phyloP scores from a whole-genome alignment of 2,329 filamentous ascomycete genomes.

The Dactylellina drechsleri region DNA sequence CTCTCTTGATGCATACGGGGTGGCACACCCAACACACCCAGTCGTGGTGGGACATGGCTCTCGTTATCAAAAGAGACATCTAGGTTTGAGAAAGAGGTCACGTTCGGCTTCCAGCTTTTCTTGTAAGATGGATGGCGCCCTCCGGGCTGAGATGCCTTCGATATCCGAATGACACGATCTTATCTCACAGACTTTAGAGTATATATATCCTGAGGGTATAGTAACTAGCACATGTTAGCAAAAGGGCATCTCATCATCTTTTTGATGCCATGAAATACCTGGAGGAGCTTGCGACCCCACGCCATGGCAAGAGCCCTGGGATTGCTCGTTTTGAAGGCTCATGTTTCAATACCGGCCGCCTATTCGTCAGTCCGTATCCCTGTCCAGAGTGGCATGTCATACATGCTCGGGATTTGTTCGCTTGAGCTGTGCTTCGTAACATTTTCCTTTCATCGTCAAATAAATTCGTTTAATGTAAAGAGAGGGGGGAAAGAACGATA shows the following conservation, averaged over 20 bases:
- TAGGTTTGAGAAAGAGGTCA: not conserved
- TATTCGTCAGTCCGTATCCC: constrained; percentile 29
- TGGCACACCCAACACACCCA: not conserved
- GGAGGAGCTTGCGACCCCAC: not conserved
- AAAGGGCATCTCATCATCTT: not conserved
- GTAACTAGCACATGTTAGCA: not conserved
- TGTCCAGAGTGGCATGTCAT: constrained; percentile 15
- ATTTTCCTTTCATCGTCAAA: not conserved
- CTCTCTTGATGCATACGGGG: too few species aligned
- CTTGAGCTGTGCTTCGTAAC: constrained; percentile 1
- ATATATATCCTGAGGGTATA: not conserved
- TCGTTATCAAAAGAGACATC: constrained; percentile 6
- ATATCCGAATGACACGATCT: constrained; percentile 8
- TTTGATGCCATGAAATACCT: not conserved
- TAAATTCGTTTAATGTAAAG: not conserved
- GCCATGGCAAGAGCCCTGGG: too few species aligned
- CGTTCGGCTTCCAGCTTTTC: not conserved
- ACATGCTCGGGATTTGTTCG: not conserved
- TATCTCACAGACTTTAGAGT: not conserved
- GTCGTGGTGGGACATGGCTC: not conserved
- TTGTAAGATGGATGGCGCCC: not conserved
- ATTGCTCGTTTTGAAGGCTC: constrained; percentile 12
- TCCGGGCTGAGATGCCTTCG: constrained; percentile 1
- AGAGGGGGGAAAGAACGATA: not conserved
- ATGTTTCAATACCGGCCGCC: constrained; percentile 34